Evolutionary conservation across 2,329 filamentous ascomycete genomes (phyloP).

Genomic region (Penicillium sumatraense): DNA sequence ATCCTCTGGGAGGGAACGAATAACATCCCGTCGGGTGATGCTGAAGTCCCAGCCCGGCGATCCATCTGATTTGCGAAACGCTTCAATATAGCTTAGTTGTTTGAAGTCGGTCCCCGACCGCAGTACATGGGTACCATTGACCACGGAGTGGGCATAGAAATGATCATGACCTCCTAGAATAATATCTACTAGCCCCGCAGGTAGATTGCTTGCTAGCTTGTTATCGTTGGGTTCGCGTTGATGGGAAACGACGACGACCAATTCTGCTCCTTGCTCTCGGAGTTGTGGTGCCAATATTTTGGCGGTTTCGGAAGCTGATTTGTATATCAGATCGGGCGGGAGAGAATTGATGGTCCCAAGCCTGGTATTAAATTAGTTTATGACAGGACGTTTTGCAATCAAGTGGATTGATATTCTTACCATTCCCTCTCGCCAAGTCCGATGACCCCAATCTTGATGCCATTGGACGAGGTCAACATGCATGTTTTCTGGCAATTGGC

Average conservation of each 20-base stretch:
- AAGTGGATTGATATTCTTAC: conserved; percentile 38
- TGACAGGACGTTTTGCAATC: too few species aligned
- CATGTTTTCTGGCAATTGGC: conserved; percentile 75
- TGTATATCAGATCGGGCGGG: conserved; percentile 80
- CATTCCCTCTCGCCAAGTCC: conserved; percentile 87
- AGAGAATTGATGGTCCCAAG: conserved; percentile 86
- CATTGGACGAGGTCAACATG: conserved; percentile 79
- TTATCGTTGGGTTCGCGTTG: conserved; percentile 88
- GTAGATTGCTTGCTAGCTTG: conserved; percentile 74
- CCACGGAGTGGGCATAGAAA: conserved; percentile 76
- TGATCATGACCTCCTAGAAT: conserved; percentile 91
- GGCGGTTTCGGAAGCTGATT: conserved; percentile 75
- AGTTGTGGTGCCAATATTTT: conserved; percentile 74
- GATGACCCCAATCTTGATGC: conserved; percentile 82
- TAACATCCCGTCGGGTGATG: conserved; percentile 75
- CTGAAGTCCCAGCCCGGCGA: conserved; percentile 74
- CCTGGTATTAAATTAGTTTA: conserved; percentile 36
- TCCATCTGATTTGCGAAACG: conserved; percentile 59
- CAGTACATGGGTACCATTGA: conserved; percentile 83
- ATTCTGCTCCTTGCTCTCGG: conserved; percentile 76
- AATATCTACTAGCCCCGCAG: conserved; percentile 77
- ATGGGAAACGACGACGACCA: conserved; percentile 82
- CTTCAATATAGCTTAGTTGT: conserved; percentile 86
- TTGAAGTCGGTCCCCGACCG: conserved; percentile 91
- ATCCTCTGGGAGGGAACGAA: conserved; percentile 70